Evolutionary conservation across 2,329 filamentous ascomycete species (phyloP).

Genomic region (Podosphaera leucotricha): DNA sequence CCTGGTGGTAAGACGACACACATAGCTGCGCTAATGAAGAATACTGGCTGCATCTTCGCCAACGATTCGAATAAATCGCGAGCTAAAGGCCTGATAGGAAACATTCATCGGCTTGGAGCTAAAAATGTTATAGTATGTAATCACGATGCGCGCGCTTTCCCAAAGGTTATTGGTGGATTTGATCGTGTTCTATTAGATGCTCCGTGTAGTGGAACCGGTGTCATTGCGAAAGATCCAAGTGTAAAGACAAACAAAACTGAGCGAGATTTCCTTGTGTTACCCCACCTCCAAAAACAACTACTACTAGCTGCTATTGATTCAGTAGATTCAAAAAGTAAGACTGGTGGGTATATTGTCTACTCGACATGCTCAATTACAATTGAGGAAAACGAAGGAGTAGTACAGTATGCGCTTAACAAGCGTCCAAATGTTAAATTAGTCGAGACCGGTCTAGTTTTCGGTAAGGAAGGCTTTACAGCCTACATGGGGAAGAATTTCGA

Average conservation of each 20-base stretch:
- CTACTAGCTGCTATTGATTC: slow-evolving; percentile 85
- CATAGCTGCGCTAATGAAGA: slow-evolving; percentile 91
- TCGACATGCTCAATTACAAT: slow-evolving; percentile 89
- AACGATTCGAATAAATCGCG: slow-evolving; percentile 90
- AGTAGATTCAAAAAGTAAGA: slow-evolving; percentile 74
- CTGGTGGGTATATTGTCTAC: slow-evolving; percentile 87
- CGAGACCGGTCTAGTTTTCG: slow-evolving; percentile 72
- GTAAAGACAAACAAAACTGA: slow-evolving; percentile 98
- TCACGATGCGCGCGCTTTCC: slow-evolving; percentile 85
- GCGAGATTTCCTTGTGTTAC: slow-evolving; percentile 77
- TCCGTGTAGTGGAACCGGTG: slow-evolving; percentile 87
- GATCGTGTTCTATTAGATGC: slow-evolving; percentile 86
- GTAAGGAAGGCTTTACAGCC: slow-evolving; percentile 74
- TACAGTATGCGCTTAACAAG: slow-evolving; percentile 78
- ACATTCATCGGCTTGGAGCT: slow-evolving; percentile 82
- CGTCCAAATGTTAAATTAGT: slow-evolving; percentile 87
- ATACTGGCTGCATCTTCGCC: slow-evolving; percentile 84
- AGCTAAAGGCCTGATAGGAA: slow-evolving; percentile 92
- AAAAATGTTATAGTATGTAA: slow-evolving; percentile 91
- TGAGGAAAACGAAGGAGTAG: slow-evolving; percentile 83
- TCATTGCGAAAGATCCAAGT: slow-evolving; percentile 88
- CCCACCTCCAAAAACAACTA: slow-evolving; percentile 87
- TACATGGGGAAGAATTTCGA: slow-evolving; percentile 87
- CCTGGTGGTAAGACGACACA: slow-evolving; percentile 94
- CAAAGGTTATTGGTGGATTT: slow-evolving; percentile 83